Conservation (phyloP, 2,329 filamentous ascomycete species). For the Monilinia vaccinii-corymbosi region DNA sequence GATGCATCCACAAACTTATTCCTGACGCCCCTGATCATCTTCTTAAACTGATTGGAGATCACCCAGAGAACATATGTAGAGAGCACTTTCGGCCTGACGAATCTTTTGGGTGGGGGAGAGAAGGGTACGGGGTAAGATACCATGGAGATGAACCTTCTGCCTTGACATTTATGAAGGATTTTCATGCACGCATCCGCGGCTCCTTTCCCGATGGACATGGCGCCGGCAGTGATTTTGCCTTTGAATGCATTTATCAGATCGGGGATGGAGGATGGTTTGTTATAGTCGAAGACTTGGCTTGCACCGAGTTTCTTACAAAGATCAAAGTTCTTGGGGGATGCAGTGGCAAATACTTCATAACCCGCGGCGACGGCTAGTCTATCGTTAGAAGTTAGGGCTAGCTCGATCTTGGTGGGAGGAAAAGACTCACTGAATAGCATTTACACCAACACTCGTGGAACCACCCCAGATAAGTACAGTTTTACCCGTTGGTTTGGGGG, state of each 20-base stretch:
- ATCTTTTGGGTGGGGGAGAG: not conserved
- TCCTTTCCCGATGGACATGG: not conserved
- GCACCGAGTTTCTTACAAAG: constrained; percentile 34
- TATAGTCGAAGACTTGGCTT: constrained; percentile 35
- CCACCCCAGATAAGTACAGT: constrained; percentile 31
- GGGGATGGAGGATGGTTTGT: constrained; percentile 4
- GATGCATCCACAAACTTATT: not conserved
- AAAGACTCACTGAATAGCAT: constrained; percentile 28
- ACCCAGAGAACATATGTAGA: not conserved
- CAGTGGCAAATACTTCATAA: constrained; percentile 34
- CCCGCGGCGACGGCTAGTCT: constrained; percentile 34
- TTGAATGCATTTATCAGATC: constrained; percentile 13
- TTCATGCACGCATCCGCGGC: constrained; percentile 7
- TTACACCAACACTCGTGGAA: constrained; percentile 18
- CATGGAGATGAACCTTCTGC: constrained; percentile 1
- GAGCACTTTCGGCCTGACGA: not conserved
- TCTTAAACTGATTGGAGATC: not conserved
- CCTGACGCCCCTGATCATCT: not conserved
- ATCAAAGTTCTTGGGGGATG: constrained; percentile 28
- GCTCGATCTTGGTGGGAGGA: too few species aligned
- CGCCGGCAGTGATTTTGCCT: constrained; percentile 29
- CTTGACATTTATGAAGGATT: not conserved
- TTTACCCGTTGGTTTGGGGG: constrained; percentile 25
- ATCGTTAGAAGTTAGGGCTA: not conserved
- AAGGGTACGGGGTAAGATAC: not conserved